These are phyloP conservation scores for Penicillium sp. DNA, from an alignment of 2,329 filamentous ascomycete genomes.

Conservation along the genomic window DNA sequence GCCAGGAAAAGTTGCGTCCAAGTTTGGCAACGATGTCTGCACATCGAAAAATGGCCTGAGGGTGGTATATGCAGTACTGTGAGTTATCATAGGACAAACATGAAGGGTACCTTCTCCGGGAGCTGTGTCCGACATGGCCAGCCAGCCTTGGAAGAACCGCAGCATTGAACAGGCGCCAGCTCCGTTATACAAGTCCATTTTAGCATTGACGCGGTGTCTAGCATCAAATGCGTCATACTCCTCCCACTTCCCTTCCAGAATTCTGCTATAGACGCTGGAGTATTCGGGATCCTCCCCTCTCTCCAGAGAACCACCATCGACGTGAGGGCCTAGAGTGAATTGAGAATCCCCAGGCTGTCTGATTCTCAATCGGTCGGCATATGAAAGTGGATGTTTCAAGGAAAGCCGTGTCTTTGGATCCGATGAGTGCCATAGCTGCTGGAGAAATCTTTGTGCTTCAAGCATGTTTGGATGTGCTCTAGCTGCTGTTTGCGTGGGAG, in stretches of 20 bases:
- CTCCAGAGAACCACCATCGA: conserved; percentile 71
- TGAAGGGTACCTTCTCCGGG: conserved; percentile 75
- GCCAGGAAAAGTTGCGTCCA: conserved; percentile 58
- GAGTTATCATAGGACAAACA: conserved; percentile 71
- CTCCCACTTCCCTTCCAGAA: conserved; percentile 75
- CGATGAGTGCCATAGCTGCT: conserved; percentile 61
- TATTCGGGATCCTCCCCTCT: conserved; percentile 70
- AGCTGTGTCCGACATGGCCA: conserved; percentile 66
- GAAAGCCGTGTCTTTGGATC: conserved; percentile 45
- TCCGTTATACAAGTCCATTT: conserved; percentile 73
- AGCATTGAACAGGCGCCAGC: conserved; percentile 80
- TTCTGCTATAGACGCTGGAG: conserved; percentile 65
- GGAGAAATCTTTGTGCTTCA: conserved; percentile 57
- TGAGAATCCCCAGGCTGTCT: conserved; percentile 65
- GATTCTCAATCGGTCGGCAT: conserved; percentile 70
- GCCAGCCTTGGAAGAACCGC: conserved; percentile 86
- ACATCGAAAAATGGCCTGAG: conserved; percentile 78
- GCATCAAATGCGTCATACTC: conserved; percentile 78
- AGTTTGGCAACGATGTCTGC: conserved; percentile 38
- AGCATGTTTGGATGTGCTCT: conserved; percentile 63
- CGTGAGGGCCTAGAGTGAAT: conserved; percentile 69
- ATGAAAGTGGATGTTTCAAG: conserved; percentile 60
- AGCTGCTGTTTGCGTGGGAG: conserved; percentile 61
- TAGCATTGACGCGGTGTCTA: conserved; percentile 61
- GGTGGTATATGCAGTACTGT: conserved; percentile 74